Base-by-base conservation (phyloP, 2,329 filamentous ascomycete species). In the Pezicula neosporulosa region DNA sequence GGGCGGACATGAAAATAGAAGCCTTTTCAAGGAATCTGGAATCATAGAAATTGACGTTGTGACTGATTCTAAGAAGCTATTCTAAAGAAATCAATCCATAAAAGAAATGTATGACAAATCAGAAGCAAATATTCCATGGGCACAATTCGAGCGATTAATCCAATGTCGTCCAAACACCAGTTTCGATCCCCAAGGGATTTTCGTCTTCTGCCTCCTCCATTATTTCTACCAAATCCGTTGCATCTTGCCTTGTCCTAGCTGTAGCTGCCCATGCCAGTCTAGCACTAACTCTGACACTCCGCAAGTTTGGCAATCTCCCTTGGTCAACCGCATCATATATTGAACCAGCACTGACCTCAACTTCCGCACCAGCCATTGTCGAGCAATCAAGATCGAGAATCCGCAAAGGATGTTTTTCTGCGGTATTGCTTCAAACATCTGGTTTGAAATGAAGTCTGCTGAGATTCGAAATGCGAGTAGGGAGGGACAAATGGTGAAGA, bases 301-400 rank as follows among this genome's bases (percentile, higher is more conserved):
- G 52, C 30, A 68, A 33, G 55, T 61, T 53, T 12, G 60, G 56
- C 18, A 68, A 48, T 12, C 51, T 48, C 1, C 52, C 60, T 10
- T 57, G 49, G 44, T 66, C 61, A 13, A 66, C 57, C 10, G 63
- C 60, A 35, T 63, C 52, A 49, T 62, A 67, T 5, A 67, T 50
- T 7, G 44, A 44, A 7, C 39, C 41, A 1, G 65, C 50, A 30
- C 42, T 55, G 21, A 65, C 50, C 15, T 52, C 55, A 3, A 66
- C 55, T 13, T 66, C 62, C 16, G 58, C 49, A 12, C 51, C 57
- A 0, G 64, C 60, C 15, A 55, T 55, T 3, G 57, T 56, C 16
- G 61, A 63, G 37, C 64, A 66, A 47, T 67, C 65, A 8, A 68
- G 45, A 51, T 67, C 65, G n/a, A 68, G 44, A 27, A 65, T 63